phyloP scores from a whole-genome alignment of 306 rosid species.

The Argentina anserina region DNA sequence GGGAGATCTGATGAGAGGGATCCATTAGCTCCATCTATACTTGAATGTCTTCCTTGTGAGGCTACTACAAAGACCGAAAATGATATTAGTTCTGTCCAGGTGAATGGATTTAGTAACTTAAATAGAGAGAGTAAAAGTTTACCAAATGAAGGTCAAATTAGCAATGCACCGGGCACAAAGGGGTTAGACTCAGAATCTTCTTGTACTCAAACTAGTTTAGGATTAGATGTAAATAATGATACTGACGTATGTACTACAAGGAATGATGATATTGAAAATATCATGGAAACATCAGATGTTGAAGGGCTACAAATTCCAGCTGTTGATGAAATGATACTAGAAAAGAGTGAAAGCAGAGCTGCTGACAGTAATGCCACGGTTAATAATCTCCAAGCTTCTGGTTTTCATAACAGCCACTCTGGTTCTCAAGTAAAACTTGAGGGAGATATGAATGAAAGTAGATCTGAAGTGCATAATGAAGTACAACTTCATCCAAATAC shows the following conservation, averaged over 20 bases:
- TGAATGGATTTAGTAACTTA: slow-evolving; percentile 55
- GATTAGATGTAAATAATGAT: slow-evolving; percentile 86
- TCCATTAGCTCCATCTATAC: slow-evolving; percentile 32
- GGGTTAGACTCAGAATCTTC: slow-evolving; percentile 62
- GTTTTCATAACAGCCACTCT: slow-evolving; percentile 43
- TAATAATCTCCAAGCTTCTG: slow-evolving; percentile 35
- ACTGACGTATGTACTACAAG: slow-evolving; percentile 48
- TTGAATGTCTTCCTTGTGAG: slow-evolving; percentile 40
- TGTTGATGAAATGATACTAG: slow-evolving; percentile 44
- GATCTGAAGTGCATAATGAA: slow-evolving; percentile 41
- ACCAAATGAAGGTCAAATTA: slow-evolving; percentile 56
- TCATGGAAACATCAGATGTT: slow-evolving; percentile 43
- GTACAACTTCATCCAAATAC: slow-evolving; percentile 35
- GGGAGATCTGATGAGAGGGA: slow-evolving; percentile 48
- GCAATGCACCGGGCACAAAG: slow-evolving; percentile 49
- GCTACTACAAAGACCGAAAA: slow-evolving; percentile 40
- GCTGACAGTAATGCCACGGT: slow-evolving; percentile 36
- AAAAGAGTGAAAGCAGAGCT: slow-evolving; percentile 27
- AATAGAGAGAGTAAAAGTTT: slow-evolving; percentile 47
- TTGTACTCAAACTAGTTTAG: slow-evolving; percentile 60
- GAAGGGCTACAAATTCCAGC: slow-evolving; percentile 35
- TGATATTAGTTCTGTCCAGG: slow-evolving; percentile 53
- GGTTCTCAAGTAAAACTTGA: slow-evolving; percentile 42
- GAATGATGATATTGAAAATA: slow-evolving; percentile 46
- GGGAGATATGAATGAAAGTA: slow-evolving; percentile 30